Evolutionary conservation across 2,329 filamentous ascomycete species (phyloP), one percentile per base, ranked within the genome.

Genomic region (Aspergillus caelatus): DNA sequence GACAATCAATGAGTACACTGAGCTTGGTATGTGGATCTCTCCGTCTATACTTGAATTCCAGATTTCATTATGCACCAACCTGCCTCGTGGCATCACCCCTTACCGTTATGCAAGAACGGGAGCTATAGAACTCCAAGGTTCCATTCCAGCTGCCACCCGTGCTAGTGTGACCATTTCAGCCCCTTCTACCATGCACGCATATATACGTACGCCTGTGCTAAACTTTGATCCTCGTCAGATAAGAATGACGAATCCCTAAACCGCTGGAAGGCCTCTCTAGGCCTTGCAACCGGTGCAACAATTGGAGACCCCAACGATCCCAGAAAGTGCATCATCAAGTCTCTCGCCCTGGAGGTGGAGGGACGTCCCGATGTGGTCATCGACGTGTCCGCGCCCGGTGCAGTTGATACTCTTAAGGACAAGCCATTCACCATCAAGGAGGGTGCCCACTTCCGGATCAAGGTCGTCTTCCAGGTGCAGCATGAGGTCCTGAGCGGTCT

Each of bases 371-470:
- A 96, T 73, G 94, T 97, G 73, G 91, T 91, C 71, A 94, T 99
- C 79, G 93, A 98, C 75, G 88, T 98, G 48, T 90, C 89, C 62
- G 80, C 86, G 9, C 85, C 91, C 26, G 91, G 89, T 63, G 89
- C 91, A 66, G 86, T 97, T 74, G 84, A 86, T 4, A 87, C 85
- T 16, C 89, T 99, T 69, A 96, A 96, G 84, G 86, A 92, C 76
- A 91, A 95, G 78, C 95, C 95, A 16, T 99, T 99, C 84, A 94
- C 88, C 76, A 97, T 99, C 84, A 99, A 98, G 86, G 95, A 98
- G 81, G 93, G 93, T 61, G 88, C 91, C 71, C 91, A 88, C 72
- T 99, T 98, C 84, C 92, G 91, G 80, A 98, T 98, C 92, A 93
- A 91, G 78, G 94, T 91, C 63, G 88, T 88, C 66, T 99, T 98